Evolutionary conservation across 2,329 filamentous ascomycete species (phyloP), one percentile per base, ranked within the genome.

Genomic region (Lecanoromycetidae sp.): DNA sequence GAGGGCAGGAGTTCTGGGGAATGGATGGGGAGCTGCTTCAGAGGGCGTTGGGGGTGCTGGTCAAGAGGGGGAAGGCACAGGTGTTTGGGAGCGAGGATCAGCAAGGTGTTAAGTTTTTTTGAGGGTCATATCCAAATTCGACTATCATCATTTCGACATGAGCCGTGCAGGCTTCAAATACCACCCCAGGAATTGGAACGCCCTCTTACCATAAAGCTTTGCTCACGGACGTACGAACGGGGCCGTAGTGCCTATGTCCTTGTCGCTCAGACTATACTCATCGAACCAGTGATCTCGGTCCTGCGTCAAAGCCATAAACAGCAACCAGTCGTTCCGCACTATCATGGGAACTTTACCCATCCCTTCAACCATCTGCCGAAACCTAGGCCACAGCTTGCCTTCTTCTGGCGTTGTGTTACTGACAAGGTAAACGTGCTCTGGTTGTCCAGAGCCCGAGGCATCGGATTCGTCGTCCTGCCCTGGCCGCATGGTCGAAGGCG

Each of bases 11-110:
- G 56, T 86, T 94, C 59, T 79, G 87, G 63, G 85, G 84, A n/a
- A 84, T 98, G 71, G 88, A 96, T 61, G 71, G 74, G 37, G 85
- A 87, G 20, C 64, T 94, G 52, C 72, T 98, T 58, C 76, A 83
- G 55, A 87, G 82, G 63, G 82, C 85, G 30, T 71, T 98, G 40
- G 76, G 77, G 51, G 72, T 91, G 41, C 72, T 95, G 40, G 88
- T 94, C 29, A 94, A 93, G 72, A 77, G 82, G 53, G 87, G 87
- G 56, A 94, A 84, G 67, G 90, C 88, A 12, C 90, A 96, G 65
- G 79, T 96, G 22, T 96, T 98, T 67, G 90, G 90, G 27, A 77
- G 79, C 45, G 87, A 90, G 58, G 87, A 90, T 61, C 84, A 85
- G 51, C 79, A 84, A 59, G 91, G 91, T 58, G 87, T 96, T 55